Base-by-base conservation (phyloP, 768 basidiomycete species). In the Tulasnella sp. region DNA sequence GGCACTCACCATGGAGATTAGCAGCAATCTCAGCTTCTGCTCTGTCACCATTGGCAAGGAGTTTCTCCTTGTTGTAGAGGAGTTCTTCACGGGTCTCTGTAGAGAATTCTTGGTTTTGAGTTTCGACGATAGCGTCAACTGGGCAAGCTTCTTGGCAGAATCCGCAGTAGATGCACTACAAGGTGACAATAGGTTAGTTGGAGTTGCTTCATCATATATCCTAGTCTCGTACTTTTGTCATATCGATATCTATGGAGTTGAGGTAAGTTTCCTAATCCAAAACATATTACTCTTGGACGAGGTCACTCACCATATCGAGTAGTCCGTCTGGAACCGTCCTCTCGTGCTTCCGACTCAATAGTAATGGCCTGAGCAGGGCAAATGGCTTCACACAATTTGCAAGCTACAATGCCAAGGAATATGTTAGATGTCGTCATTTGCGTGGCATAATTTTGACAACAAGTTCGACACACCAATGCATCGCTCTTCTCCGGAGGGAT, bases 61-160 rank as follows among this genome's bases (percentile, higher is more conserved):
- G 76, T 67, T 96, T 98, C 74, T 98, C 95, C 67, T 99, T 99
- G 75, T 98, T 98, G 70, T 99, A 99, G 33, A 98, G 73, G 48
- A 98, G 78, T 65, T 99, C 95, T 67, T 99, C 95, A 53, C 95
- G 83, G 8, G 90, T 96, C 70, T 99, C 95, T 28, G 89, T 93
- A 1, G 92, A 86, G 72, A 80, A 98, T 64, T 98, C 95, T 60
- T 90, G 83, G 67, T 98, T 98, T 79, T 93, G 87, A 22, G 92
- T 93, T 72, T 98, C 95, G 48, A 99, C 95, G 60, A 99, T 98
- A 54, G 95, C 95, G 68, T 98, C 95, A 52, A 98, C 95, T 2
- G 95, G 95, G 65, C 95, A 99, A 27, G 95, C 95, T 69, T 98
- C 95, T 68, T 98, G 93, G 67, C 95, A 98, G 74, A 96, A 98